phyloP scores from a whole-genome alignment of 768 basidiomycete genomes.

The Trametes gibbosa region DNA sequence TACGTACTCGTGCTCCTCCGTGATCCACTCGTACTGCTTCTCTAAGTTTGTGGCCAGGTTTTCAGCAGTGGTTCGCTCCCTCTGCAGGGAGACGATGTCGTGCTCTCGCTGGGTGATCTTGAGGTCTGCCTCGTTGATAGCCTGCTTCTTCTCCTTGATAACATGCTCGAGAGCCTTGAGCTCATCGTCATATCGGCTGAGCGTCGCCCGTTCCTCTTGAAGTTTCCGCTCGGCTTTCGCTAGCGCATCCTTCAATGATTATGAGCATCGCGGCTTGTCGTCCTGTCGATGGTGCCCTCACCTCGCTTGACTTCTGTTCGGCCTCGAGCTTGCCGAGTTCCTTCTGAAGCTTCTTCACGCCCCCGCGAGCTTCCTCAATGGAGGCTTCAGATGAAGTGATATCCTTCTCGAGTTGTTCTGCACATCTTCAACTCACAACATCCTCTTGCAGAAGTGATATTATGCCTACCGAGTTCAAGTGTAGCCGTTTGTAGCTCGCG shows the following conservation, averaged over 20 bases:
- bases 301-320: conserved; percentile 48
- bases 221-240: conserved; percentile 68
- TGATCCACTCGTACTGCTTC: conserved; percentile 84
- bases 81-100: conserved; percentile 56
- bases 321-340: conserved; percentile 61
- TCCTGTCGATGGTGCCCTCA: conserved; percentile 21
- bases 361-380: conserved; percentile 42
- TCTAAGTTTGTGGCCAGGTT: conserved; percentile 66
- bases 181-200: conserved; percentile 87
- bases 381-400: conserved; percentile 49
- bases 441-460: no score
- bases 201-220: conserved; percentile 81
- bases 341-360: conserved; percentile 52
- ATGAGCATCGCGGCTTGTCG: neutral
- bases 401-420: conserved; percentile 83
- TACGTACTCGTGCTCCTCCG: conserved; percentile 80
- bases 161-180: conserved; percentile 77
- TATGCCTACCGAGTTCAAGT: conserved; percentile 76
- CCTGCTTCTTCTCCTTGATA: conserved; percentile 79
- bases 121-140: conserved; percentile 65
- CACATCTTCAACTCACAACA: neutral
- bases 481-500: conserved; percentile 86
- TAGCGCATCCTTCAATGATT: conserved; percentile 46
- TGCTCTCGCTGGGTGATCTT: conserved; percentile 66
- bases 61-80: conserved; percentile 58